Conservation (phyloP, 257 asterid species). For the Linaria vulgaris region DNA sequence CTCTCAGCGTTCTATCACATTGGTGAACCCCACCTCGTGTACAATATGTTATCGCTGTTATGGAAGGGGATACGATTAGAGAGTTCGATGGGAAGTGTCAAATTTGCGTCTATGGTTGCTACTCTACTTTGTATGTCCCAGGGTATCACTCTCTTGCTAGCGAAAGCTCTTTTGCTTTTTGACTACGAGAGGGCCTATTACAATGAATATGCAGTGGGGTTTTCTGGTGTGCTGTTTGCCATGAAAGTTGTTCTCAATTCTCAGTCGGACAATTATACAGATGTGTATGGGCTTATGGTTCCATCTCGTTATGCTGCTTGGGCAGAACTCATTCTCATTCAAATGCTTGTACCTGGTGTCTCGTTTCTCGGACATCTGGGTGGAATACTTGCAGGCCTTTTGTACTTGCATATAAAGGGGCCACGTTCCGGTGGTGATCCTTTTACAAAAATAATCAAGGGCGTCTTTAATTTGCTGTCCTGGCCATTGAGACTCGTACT, state of each 20-base stretch:
- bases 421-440: slow-evolving; percentile 49
- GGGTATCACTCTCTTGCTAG: slow-evolving; percentile 66
- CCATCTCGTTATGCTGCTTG: slow-evolving; percentile 91
- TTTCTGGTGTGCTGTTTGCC: slow-evolving; percentile 95
- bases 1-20: slow-evolving; percentile 82
- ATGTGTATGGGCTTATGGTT: slow-evolving; percentile 67
- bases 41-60: slow-evolving; percentile 85
- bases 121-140: slow-evolving; percentile 77
- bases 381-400: slow-evolving; percentile 82
- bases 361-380: slow-evolving; percentile 94
- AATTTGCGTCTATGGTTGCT: slow-evolving; percentile 75
- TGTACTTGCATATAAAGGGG: slow-evolving; percentile 46
- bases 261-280: slow-evolving; percentile 59
- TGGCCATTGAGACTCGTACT: slow-evolving; percentile 59
- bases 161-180: slow-evolving; percentile 60
- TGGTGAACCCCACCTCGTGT: slow-evolving; percentile 76
- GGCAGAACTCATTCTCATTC: slow-evolving; percentile 87
- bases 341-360: slow-evolving; percentile 86
- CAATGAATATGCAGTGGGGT: slow-evolving; percentile 77
- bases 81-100: slow-evolving; percentile 71
- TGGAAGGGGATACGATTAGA: slow-evolving; percentile 95
- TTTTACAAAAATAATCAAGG: slow-evolving; percentile 38
- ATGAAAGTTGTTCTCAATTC: slow-evolving; percentile 84
- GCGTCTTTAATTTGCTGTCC: slow-evolving; percentile 37
- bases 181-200: slow-evolving; percentile 66